Percentiles rank a stretch among this genome's conserved stretches.
Evolutionary conservation across 805 yeast species (phyloP).

Genomic region (Starmerella apicola): DNA sequence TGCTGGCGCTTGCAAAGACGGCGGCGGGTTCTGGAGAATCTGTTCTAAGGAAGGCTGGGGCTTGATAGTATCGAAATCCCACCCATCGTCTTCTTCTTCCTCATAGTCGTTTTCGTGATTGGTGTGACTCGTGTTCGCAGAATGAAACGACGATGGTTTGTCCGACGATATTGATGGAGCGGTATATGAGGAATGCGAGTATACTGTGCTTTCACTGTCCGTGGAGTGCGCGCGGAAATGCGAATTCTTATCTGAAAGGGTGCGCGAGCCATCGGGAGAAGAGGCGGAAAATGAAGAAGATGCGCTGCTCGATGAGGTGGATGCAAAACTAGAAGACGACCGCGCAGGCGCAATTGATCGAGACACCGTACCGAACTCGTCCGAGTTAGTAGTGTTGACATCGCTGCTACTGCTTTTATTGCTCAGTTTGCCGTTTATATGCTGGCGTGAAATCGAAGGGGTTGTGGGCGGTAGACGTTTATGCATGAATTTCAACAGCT

Average conservation of each 20-base stretch:
- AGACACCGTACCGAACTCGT: too few species aligned
- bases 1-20: neutral
- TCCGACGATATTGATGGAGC: too few species aligned
- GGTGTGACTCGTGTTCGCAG: neutral
- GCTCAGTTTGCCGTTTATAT: neutral
- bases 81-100: slow-evolving; percentile 26
- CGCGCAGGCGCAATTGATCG: neutral
- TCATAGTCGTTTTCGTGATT: neutral
- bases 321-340: neutral
- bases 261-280: neutral
- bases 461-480: slow-evolving; percentile 7
- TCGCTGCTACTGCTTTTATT: too few species aligned
- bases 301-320: neutral
- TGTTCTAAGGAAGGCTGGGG: slow-evolving; percentile 19
- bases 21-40: slow-evolving; percentile 12
- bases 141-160: too few species aligned
- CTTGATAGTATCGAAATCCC: slow-evolving; percentile 31
- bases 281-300: slow-evolving; percentile 1
- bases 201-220: neutral
- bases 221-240: neutral
- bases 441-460: neutral
- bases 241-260: neutral
- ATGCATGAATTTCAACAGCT: slow-evolving; percentile 14
- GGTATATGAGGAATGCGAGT: neutral
- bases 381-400: too few species aligned